These are phyloP conservation scores for Lipomyces yarrowii DNA, from an alignment of 1,139 yeast species.

Conservation along the genomic window DNA sequence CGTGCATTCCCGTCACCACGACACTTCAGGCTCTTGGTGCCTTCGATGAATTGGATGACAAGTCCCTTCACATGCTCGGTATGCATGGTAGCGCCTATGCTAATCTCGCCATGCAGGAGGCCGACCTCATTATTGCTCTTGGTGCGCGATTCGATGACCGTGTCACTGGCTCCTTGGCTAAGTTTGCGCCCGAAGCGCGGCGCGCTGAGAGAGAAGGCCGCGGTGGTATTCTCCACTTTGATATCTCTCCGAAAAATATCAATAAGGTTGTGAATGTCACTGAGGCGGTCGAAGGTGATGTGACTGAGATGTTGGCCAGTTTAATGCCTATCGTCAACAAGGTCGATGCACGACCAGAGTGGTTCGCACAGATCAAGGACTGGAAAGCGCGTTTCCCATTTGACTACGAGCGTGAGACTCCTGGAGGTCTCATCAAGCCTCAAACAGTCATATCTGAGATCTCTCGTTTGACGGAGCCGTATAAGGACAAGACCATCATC, in stretches of 20 bases:
- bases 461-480: conserved; percentile 65
- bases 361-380: conserved; percentile 71
- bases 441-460: conserved; percentile 85
- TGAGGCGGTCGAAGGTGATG: conserved; percentile 97
- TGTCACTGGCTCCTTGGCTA: conserved; percentile 83
- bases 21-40: conserved; percentile 93
- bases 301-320: conserved; percentile 69
- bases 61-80: conserved; percentile 93
- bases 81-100: conserved; percentile 99
- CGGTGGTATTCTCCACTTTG: conserved; percentile 97
- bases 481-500: conserved; percentile 73
- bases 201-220: conserved; percentile 83
- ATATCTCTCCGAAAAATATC: conserved; percentile 92
- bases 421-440: conserved; percentile 84
- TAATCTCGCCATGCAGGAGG: conserved; percentile 87
- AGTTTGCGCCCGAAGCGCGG: conserved; percentile 93
- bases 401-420: conserved; percentile 72
- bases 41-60: conserved; percentile 87
- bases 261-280: conserved; percentile 97
- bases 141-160: conserved; percentile 99
- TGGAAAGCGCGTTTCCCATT: conserved; percentile 93
- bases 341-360: conserved; percentile 67
- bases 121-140: conserved; percentile 88
- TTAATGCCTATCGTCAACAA: conserved; percentile 70
- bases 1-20: conserved; percentile 92